phyloP scores from a whole-genome alignment of 805 yeast species.

The Scheffersomyces coipomensis region DNA sequence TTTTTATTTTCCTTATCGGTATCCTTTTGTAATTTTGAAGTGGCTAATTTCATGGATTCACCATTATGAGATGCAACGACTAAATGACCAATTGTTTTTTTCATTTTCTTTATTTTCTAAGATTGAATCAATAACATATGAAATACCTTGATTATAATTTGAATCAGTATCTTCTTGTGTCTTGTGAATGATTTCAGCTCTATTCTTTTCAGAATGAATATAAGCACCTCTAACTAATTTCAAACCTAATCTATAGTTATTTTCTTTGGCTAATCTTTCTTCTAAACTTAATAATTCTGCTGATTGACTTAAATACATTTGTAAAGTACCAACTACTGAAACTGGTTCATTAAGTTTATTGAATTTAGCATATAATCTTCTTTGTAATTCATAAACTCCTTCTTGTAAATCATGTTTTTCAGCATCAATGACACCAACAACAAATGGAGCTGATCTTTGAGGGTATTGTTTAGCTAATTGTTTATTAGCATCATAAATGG shows the following conservation, averaged over 20 bases:
- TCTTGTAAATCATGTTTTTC: constrained; percentile 85
- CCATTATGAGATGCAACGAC: constrained; percentile 91
- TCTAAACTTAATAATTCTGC: constrained; percentile 60
- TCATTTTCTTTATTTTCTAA: constrained; percentile 40
- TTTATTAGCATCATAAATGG: constrained; percentile 52
- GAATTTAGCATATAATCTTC: constrained; percentile 71
- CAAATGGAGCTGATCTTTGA: constrained; percentile 66
- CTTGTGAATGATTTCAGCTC: constrained; percentile 65
- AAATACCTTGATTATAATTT: constrained; percentile 71
- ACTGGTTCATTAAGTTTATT: constrained; percentile 59
- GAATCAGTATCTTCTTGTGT: constrained; percentile 79
- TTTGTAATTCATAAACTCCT: constrained; percentile 89
- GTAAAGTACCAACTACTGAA: constrained; percentile 86
- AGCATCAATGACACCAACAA: constrained; percentile 83
- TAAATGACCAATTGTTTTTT: constrained; percentile 65
- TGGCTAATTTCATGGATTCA: constrained; percentile 71
- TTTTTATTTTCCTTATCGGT: constrained; percentile 14
- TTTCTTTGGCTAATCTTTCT: constrained; percentile 57
- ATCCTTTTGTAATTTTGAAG: constrained; percentile 46
- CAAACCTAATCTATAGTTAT: constrained; percentile 73
- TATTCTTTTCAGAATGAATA: constrained; percentile 80
- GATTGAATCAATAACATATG: constrained; percentile 59
- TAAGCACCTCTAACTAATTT: constrained; percentile 96
- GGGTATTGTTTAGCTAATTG: constrained; percentile 53
- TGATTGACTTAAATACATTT: constrained; percentile 82